phyloP scores from a whole-genome alignment of 228 moss, liverwort and hornwort species.

The Sphagnum magellanicum region DNA sequence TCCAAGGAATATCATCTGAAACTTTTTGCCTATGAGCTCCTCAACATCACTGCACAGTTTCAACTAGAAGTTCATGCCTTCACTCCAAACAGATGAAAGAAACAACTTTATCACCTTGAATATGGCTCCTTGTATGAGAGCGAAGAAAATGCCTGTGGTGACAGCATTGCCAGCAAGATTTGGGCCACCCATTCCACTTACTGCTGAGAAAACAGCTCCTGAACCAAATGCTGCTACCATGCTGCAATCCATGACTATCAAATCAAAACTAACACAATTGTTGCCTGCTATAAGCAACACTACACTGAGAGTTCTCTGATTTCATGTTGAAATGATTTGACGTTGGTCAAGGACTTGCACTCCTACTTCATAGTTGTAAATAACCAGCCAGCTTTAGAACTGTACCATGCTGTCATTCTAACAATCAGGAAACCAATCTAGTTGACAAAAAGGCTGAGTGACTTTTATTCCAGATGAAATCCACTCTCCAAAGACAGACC shows the following conservation, averaged over 20 bases:
- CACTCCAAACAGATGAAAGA: not conserved
- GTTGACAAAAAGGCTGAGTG: too few species aligned
- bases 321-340: too few species aligned
- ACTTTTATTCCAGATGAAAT: too few species aligned
- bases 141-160: slow-evolving; percentile 78
- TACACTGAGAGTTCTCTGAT: not conserved
- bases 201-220: slow-evolving; percentile 90
- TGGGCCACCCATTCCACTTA: slow-evolving; percentile 87
- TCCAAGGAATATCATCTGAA: not conserved
- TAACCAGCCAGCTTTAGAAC: too few species aligned
- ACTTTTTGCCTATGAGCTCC: not conserved
- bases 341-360: too few species aligned
- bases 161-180: slow-evolving; percentile 84
- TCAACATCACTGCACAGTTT: not conserved
- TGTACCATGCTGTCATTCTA: too few species aligned
- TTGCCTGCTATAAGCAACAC: not conserved
- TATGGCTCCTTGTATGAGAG: slow-evolving; percentile 80
- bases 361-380: too few species aligned
- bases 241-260: slow-evolving; percentile 36
- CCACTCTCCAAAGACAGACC: too few species aligned
- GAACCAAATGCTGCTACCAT: slow-evolving; percentile 95
- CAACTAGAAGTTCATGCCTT: not conserved
- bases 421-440: too few species aligned
- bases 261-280: not conserved
- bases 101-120: slow-evolving; percentile 40